Evolutionary conservation across 306 rosid species (phyloP).

Genomic region (Quercus rubra): DNA sequence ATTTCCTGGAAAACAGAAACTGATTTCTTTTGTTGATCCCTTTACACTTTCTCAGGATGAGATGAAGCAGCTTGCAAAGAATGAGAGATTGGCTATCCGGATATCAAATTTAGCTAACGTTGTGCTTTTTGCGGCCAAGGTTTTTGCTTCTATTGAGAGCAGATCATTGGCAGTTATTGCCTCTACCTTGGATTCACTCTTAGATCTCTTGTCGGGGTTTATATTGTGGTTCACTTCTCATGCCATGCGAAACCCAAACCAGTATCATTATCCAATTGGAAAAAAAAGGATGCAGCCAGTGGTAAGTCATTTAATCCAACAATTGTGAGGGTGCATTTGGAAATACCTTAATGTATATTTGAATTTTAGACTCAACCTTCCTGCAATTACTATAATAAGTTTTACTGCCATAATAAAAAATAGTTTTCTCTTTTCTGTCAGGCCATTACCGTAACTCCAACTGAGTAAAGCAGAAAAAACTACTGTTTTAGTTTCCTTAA

Average conservation of each 20-base stretch:
- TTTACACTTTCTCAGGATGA: conserved; percentile 36
- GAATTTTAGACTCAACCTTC: too few relatives aligned
- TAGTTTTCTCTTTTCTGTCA: too few relatives aligned
- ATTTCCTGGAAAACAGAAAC: too few relatives aligned
- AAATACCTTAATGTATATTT: too few relatives aligned
- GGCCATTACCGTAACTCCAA: too few relatives aligned
- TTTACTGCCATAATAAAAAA: too few relatives aligned
- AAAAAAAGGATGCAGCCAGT: conserved; percentile 93
- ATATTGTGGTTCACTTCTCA: conserved; percentile 79
- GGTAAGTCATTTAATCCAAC: conserved; percentile 31
- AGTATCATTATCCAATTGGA: conserved; percentile 71
- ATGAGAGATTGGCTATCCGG: conserved; percentile 61
- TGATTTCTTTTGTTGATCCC: too few relatives aligned
- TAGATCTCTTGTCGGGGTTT: conserved; percentile 86
- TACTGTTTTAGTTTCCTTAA: too few relatives aligned
- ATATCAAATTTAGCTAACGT: conserved; percentile 68
- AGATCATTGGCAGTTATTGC: conserved; percentile 91
- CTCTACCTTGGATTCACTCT: conserved; percentile 84
- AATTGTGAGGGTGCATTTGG: too few relatives aligned
- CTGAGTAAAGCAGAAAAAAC: too few relatives aligned
- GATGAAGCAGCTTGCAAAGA: conserved; percentile 39
- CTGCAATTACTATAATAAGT: too few relatives aligned
- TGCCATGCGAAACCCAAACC: conserved; percentile 82
- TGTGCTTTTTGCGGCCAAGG: conserved; percentile 65
- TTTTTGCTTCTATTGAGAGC: conserved; percentile 73